Percentiles rank a stretch among this genome's conserved stretches.
Evolutionary conservation across 73 alveolate genomes (phyloP).

Genomic region (Stentor roeselii): DNA sequence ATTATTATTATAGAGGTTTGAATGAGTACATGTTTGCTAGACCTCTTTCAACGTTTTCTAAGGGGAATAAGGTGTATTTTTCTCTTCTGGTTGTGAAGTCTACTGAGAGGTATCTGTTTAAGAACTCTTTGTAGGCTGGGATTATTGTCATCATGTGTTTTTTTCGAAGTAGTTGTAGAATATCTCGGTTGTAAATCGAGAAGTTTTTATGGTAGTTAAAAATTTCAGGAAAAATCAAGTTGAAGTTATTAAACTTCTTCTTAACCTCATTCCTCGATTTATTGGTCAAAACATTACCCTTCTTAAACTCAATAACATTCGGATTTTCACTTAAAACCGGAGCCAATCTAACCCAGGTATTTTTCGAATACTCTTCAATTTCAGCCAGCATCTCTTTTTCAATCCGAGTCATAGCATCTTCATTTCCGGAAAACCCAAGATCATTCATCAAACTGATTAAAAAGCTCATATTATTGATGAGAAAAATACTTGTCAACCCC

Average conservation of each 20-base stretch:
- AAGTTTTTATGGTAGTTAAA: slow-evolving; percentile 21
- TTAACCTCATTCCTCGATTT: slow-evolving; percentile 1
- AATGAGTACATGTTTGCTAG: neutral
- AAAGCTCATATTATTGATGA: slow-evolving; percentile 23
- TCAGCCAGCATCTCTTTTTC: slow-evolving; percentile 19
- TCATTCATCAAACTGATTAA: neutral
- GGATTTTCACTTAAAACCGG: slow-evolving; percentile 23
- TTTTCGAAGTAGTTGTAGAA: neutral
- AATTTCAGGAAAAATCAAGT: neutral
- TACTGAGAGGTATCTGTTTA: neutral
- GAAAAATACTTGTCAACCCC: neutral
- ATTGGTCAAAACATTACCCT: neutral
- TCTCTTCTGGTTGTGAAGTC: slow-evolving; percentile 14
- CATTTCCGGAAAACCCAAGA: neutral
- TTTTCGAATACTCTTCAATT: slow-evolving; percentile 1
- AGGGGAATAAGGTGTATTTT: neutral
- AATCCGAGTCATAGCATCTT: neutral
- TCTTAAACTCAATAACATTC: slow-evolving; percentile 10
- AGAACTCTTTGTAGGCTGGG: slow-evolving; percentile 23
- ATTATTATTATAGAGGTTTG: neutral
- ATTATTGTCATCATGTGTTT: neutral
- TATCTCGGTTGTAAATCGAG: neutral
- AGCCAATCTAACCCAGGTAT: neutral
- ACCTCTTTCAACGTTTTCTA: neutral
- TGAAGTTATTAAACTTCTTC: neutral